These are phyloP conservation scores for Heracleum sosnowskyi DNA, from an alignment of 129 eudicot genomes.

Conservation along the genomic window DNA sequence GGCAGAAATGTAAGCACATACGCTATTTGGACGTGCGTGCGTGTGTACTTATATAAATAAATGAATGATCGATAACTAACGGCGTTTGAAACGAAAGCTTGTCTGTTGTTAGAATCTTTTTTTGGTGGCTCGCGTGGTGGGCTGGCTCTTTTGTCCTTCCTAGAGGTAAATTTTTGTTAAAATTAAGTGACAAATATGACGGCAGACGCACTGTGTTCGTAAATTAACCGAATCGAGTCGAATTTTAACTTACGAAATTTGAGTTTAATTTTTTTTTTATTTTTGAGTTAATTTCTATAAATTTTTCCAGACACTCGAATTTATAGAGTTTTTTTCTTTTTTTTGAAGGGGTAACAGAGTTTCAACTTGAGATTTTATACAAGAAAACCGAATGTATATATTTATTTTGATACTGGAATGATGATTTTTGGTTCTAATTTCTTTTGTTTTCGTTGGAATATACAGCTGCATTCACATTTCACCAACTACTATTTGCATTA, in stretches of 20 bases:
- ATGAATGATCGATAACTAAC: background rate
- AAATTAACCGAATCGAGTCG: too few relatives aligned
- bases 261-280: too few relatives aligned
- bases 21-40: background rate
- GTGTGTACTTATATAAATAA: background rate
- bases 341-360: too few relatives aligned
- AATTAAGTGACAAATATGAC: too few relatives aligned
- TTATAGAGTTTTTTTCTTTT: too few relatives aligned
- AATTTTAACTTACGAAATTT: too few relatives aligned
- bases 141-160: background rate
- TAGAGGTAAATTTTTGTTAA: background rate
- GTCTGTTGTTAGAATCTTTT: slow-evolving; percentile 7
- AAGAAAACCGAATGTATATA: too few relatives aligned
- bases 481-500: background rate
- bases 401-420: background rate
- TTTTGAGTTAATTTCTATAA: too few relatives aligned
- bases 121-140: background rate
- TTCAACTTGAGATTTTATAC: too few relatives aligned
- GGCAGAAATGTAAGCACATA: background rate
- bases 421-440: background rate
- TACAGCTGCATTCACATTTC: background rate
- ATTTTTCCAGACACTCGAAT: too few relatives aligned
- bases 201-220: too few relatives aligned
- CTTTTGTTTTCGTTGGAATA: too few relatives aligned
- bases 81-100: background rate